A percentile compares a stretch with the other conserved stretches of the same genome.
Conservation (phyloP, 2,329 filamentous ascomycete species). For the Monilinia aucupariae region DNA sequence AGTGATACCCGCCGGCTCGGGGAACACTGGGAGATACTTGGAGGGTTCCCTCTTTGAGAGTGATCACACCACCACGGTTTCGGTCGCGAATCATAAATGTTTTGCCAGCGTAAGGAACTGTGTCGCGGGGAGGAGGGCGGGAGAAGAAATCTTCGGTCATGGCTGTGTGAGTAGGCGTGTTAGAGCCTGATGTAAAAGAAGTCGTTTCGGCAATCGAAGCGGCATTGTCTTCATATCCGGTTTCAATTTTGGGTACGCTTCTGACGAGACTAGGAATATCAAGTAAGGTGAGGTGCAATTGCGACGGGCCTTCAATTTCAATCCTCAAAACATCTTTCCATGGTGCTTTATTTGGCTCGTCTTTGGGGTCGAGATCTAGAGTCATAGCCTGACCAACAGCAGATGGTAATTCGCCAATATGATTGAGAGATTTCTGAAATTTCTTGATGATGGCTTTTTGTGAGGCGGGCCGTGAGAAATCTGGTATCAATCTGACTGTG, state of each 20-base stretch:
- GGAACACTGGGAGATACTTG: not conserved
- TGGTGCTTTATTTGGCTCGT: not conserved
- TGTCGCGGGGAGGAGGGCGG: not conserved
- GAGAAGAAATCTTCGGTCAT: not conserved
- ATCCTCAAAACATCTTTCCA: conserved; percentile 14
- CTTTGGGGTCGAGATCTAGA: not conserved
- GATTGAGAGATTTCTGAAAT: conserved; percentile 1
- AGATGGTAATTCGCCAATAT: not conserved
- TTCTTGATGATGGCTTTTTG: not conserved
- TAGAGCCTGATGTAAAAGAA: not conserved
- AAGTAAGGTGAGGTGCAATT: conserved; percentile 11
- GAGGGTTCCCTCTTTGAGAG: not conserved
- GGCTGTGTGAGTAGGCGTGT: conserved; percentile 1
- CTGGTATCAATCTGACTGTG: conserved; percentile 10
- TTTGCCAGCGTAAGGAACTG: not conserved
- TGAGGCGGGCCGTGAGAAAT: not conserved
- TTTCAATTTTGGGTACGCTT: conserved; percentile 6
- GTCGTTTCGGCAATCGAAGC: not conserved
- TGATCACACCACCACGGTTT: not conserved
- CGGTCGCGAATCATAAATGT: conserved; percentile 10
- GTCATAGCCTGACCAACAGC: not conserved
- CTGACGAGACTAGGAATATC: conserved; percentile 4
- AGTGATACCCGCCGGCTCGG: conserved; percentile 1
- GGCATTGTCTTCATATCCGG: not conserved
- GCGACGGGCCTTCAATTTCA: conserved; percentile 11